Percentiles rank a stretch among this genome's conserved stretches.
phyloP scores from a whole-genome alignment of 352 stramenopile genomes.

The Phytopythium chamaehyphon region DNA sequence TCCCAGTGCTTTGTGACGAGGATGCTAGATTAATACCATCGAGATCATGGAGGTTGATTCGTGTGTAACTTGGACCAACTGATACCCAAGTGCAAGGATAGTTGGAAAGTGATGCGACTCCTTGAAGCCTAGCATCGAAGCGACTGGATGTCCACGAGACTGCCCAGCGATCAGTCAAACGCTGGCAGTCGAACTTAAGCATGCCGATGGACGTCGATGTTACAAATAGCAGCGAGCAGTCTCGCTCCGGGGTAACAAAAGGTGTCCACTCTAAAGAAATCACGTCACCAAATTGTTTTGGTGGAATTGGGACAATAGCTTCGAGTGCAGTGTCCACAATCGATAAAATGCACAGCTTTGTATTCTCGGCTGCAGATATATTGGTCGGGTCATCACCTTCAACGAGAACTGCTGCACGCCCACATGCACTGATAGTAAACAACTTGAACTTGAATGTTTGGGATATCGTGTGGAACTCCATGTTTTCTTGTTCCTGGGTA shows the following conservation, averaged over 20 bases:
- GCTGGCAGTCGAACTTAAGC: slow-evolving; percentile 43
- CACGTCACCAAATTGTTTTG: slow-evolving; percentile 57
- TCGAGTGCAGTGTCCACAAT: slow-evolving; percentile 48
- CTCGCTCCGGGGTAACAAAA: slow-evolving; percentile 34
- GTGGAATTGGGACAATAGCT: slow-evolving; percentile 42
- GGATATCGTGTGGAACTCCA: slow-evolving; percentile 35
- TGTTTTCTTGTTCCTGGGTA: slow-evolving; percentile 19
- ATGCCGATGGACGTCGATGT: slow-evolving; percentile 61
- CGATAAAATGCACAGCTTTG: slow-evolving; percentile 49
- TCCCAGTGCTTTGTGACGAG: slow-evolving; percentile 1
- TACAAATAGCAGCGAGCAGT: slow-evolving; percentile 61
- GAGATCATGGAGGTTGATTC: slow-evolving; percentile 57
- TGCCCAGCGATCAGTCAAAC: slow-evolving; percentile 40
- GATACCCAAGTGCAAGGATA: slow-evolving; percentile 48
- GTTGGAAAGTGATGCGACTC: slow-evolving; percentile 42
- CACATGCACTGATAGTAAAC: slow-evolving; percentile 50
- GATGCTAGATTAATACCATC: slow-evolving; percentile 14
- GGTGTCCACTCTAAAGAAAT: slow-evolving; percentile 68
- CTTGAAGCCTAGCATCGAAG: slow-evolving; percentile 45
- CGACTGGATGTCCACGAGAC: slow-evolving; percentile 62
- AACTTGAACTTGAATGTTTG: slow-evolving; percentile 42
- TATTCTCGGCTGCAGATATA: slow-evolving; percentile 10
- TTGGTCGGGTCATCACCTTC: slow-evolving; percentile 13
- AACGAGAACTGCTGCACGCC: slow-evolving; percentile 53
- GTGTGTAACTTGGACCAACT: slow-evolving; percentile 46